These are phyloP conservation scores for Ceratocystis colombiana DNA, from an alignment of 2,329 filamentous ascomycete genomes.

Conservation along the genomic window DNA sequence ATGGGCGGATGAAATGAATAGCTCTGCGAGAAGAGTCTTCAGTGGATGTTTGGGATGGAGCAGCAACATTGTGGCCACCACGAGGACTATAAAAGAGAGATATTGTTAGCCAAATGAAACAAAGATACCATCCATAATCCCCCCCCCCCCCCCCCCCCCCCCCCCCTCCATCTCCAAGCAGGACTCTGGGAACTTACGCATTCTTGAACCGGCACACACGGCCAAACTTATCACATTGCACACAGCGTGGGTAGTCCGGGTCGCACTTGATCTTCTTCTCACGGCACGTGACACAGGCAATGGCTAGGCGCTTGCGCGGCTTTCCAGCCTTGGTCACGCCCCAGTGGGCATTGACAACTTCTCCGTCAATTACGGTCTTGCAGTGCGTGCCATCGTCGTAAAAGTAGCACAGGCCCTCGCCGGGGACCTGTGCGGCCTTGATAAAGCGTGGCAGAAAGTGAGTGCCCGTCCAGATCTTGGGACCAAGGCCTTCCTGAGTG, in stretches of 20 bases:
- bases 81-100: constrained; percentile 37
- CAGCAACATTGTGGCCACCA: constrained; percentile 49
- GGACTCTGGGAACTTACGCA: constrained; percentile 50
- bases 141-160: no score
- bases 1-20: constrained; percentile 6
- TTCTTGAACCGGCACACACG: constrained; percentile 75
- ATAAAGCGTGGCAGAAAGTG: constrained; percentile 59
- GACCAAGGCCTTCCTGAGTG: constrained; percentile 51
- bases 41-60: constrained; percentile 40
- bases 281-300: constrained; percentile 84
- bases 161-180: no score
- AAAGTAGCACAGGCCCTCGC: constrained; percentile 73
- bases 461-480: constrained; percentile 60
- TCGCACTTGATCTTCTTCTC: constrained; percentile 99
- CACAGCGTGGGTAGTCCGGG: constrained; percentile 73
- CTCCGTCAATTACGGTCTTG: constrained; percentile 74
- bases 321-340: constrained; percentile 90
- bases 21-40: constrained; percentile 10
- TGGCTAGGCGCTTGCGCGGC: constrained; percentile 78
- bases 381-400: constrained; percentile 78
- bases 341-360: constrained; percentile 83
- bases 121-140: no score
- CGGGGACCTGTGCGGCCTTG: constrained; percentile 55
- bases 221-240: constrained; percentile 87
- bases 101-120: neutral